These are phyloP conservation scores for Talaromyces islandicus DNA, from an alignment of 2,329 filamentous ascomycete genomes.

Conservation along the genomic window DNA sequence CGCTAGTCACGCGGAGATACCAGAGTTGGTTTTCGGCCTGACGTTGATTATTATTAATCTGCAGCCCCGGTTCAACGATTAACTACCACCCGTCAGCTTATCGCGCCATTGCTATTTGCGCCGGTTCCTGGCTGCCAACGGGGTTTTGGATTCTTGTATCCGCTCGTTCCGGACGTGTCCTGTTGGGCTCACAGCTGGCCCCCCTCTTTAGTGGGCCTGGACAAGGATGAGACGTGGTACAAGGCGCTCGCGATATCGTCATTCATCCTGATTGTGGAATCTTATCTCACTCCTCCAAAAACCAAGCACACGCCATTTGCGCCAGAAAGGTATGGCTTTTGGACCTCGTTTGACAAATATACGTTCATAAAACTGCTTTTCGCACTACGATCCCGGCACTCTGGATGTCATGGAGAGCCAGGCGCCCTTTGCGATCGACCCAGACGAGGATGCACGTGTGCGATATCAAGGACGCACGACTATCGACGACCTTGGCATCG, in stretches of 20 bases:
- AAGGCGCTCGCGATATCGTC: no score
- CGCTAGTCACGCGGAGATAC: neutral
- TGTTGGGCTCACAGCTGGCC: neutral
- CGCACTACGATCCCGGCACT: neutral
- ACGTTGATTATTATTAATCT: neutral
- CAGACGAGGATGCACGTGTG: constrained; percentile 26
- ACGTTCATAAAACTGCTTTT: neutral
- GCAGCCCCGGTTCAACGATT: neutral
- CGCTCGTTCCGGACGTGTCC: neutral
- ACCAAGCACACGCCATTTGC: no score
- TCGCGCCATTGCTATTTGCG: neutral
- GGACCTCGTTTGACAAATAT: neutral
- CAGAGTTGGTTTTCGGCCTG: neutral
- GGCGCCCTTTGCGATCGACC: constrained; percentile 25
- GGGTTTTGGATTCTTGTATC: neutral
- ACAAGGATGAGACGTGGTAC: no score
- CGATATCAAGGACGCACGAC: constrained; percentile 9
- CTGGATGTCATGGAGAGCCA: constrained; percentile 26
- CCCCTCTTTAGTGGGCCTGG: no score
- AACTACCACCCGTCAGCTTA: neutral
- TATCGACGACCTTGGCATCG: constrained; percentile 9
- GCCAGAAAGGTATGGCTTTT: neutral
- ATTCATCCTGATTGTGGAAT: no score
- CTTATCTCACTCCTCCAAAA: no score
- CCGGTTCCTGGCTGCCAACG: neutral